Evolutionary conservation across 177 flowering plant species (phyloP), one percentile per base, ranked within the genome.

Genomic region (Vitis hybrid): DNA sequence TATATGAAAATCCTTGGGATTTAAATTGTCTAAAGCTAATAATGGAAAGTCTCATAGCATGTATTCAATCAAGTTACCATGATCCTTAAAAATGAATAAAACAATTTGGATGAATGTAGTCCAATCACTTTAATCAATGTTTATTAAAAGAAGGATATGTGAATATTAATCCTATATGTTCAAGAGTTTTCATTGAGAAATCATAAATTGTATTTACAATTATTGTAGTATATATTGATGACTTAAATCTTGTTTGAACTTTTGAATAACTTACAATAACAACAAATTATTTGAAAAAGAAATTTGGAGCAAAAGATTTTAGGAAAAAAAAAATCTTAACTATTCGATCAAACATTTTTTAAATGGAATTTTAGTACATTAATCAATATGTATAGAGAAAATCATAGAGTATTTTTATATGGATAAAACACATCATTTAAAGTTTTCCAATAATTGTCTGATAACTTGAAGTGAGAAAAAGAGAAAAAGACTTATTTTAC

Each of bases 1-100:
- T 63, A 73, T 8, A 67, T 73, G 64, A 68, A 68, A 62, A 10
- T 73, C 49, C 62, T 57, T 12, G 56, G 72, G 60, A 75, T 26
- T 62, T 13, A 67, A 62, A 20, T 18, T 71, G 58, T 39, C 59
- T 22, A 64, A 66, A 55, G 16, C 57, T 59, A 3, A 26, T 51
- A n/a, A 55, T 2, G 33, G 33, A 55, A 70, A 61, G 55, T 12
- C 62, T 31, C 26, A 51, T 20, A 29, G 31, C 3, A 39, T 62
- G 51, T 74, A 48, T 26, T 64, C 69, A 4, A 71, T 65, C 0
- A 71, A 65, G 20, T n/a, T 71, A 20, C 45, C n/a, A 50, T 10
- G 59, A 26, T 58, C 39, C 11, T 18, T 66, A 3, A 53, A 74
- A 1, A 71, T 22, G 62, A 11, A 22, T 66, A 45, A 66, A 70